Percentiles rank a stretch among this genome's conserved stretches.
phyloP scores from a whole-genome alignment of 306 rosid genomes.

The Echinosophora koreensis region DNA sequence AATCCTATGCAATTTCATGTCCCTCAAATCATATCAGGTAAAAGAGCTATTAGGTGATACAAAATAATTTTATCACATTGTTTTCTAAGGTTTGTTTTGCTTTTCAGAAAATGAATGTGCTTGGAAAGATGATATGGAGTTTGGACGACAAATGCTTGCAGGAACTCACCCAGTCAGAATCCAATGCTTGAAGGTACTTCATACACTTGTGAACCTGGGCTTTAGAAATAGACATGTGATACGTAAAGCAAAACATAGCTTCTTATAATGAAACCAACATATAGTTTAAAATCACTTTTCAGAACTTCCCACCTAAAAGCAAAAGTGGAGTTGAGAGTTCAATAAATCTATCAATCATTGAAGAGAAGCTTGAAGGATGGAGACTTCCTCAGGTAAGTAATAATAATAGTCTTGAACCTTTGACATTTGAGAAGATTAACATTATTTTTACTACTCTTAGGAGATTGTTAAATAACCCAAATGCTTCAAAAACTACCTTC shows the following conservation, averaged over 20 bases:
- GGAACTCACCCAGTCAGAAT: constrained; percentile 77
- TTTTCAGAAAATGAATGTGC: constrained; percentile 61
- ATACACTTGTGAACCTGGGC: not conserved
- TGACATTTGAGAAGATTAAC: not conserved
- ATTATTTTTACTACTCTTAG: not conserved
- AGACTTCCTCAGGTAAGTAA: constrained; percentile 55
- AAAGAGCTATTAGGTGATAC: constrained; percentile 9
- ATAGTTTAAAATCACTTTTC: constrained; percentile 31
- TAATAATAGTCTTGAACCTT: constrained; percentile 1
- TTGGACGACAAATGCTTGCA: constrained; percentile 85
- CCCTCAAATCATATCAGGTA: constrained; percentile 68
- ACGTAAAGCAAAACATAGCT: not conserved
- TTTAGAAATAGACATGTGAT: constrained; percentile 11
- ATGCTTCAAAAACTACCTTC: not conserved
- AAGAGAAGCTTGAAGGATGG: constrained; percentile 71
- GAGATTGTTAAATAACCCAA: not conserved
- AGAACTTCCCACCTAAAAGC: constrained; percentile 69
- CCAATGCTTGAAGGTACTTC: constrained; percentile 57
- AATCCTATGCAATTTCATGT: constrained; percentile 47
- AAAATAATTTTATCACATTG: constrained; percentile 1
- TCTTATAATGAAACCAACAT: constrained; percentile 2
- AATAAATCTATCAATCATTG: constrained; percentile 55
- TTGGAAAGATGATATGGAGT: constrained; percentile 79
- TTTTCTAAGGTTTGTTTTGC: constrained; percentile 11
- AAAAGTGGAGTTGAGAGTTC: constrained; percentile 58